Evolutionary conservation across 1,139 yeast genomes (phyloP).

Genomic region (Zygosaccharomyces sapae): DNA sequence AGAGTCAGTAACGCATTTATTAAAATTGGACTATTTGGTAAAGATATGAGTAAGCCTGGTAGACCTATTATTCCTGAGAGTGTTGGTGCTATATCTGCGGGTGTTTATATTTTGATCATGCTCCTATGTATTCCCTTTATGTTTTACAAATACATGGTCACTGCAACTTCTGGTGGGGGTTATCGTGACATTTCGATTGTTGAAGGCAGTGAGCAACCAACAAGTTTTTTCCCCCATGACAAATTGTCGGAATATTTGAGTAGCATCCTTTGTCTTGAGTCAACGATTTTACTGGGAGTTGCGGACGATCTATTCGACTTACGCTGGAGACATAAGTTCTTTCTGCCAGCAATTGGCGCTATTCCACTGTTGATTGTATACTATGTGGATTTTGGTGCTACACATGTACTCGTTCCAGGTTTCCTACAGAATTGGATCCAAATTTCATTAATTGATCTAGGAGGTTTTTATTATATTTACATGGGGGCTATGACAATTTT

Average conservation of each 20-base stretch:
- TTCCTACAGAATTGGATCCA: slow-evolving; percentile 46
- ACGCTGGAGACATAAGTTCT: slow-evolving; percentile 95
- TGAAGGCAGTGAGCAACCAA: slow-evolving; percentile 12
- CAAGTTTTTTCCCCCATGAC: slow-evolving; percentile 67
- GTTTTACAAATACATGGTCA: slow-evolving; percentile 73
- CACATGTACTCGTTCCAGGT: slow-evolving; percentile 81
- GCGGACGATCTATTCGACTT: slow-evolving; percentile 94
- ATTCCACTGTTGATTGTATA: slow-evolving; percentile 88
- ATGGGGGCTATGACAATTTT: slow-evolving; percentile 91
- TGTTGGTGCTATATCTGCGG: slow-evolving; percentile 83
- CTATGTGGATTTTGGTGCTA: slow-evolving; percentile 90
- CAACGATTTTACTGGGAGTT: slow-evolving; percentile 80
- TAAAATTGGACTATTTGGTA: slow-evolving; percentile 75
- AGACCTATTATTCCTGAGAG: slow-evolving; percentile 81
- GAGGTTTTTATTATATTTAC: slow-evolving; percentile 72
- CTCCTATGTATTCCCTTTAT: slow-evolving; percentile 83
- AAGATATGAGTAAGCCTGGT: slow-evolving; percentile 70
- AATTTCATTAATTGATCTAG: slow-evolving; percentile 61
- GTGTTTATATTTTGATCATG: slow-evolving; percentile 76
- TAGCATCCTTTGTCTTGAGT: slow-evolving; percentile 76
- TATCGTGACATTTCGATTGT: slow-evolving; percentile 40
- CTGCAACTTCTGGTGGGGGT: slow-evolving; percentile 54
- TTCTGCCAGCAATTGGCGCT: slow-evolving; percentile 90
- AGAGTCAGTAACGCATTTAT: slow-evolving; percentile 61
- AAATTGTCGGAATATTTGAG: slow-evolving; percentile 82